A percentile compares a stretch with the other conserved stretches of the same genome.
These are phyloP conservation scores for Fusarium incarnatum DNA, from an alignment of 2,329 filamentous ascomycete genomes.

Conservation along the genomic window DNA sequence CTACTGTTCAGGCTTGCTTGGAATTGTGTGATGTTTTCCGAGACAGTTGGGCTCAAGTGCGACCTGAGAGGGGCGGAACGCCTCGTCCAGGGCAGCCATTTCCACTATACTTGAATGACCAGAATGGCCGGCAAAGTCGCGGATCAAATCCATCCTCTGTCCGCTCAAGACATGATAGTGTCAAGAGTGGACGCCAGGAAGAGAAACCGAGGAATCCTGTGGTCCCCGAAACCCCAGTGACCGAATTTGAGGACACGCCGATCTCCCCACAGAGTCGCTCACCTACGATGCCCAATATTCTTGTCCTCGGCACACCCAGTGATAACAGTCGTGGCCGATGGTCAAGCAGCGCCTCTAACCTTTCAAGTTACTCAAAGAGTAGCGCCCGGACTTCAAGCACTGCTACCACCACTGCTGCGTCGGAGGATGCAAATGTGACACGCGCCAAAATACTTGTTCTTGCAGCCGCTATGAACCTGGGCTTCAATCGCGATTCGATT, in stretches of 20 bases:
- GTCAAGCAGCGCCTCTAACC: conserved; percentile 83
- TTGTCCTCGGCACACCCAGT: conserved; percentile 80
- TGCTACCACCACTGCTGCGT: conserved; percentile 74
- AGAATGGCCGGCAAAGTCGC: conserved; percentile 60
- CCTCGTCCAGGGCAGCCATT: conserved; percentile 86
- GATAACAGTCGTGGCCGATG: conserved; percentile 74
- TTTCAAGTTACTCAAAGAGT: conserved; percentile 82
- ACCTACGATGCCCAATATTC: conserved; percentile 84
- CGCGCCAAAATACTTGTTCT: conserved; percentile 83
- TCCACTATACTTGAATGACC: conserved; percentile 65
- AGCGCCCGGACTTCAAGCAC: conserved; percentile 76
- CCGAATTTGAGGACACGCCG: conserved; percentile 92
- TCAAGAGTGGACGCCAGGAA: conserved; percentile 59
- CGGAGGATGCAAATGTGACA: conserved; percentile 81
- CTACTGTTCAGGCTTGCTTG: conserved; percentile 93
- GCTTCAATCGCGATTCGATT: conserved; percentile 73
- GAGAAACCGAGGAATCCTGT: conserved; percentile 62
- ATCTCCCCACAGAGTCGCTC: conserved; percentile 83
- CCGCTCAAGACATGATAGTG: conserved; percentile 65
- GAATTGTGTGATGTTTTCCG: conserved; percentile 93
- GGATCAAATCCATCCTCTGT: conserved; percentile 63
- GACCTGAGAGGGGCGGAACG: conserved; percentile 81
- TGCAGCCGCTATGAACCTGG: conserved; percentile 86
- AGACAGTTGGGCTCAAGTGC: conserved; percentile 89
- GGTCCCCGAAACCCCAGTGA: conserved; percentile 90